A percentile compares a stretch with the other conserved stretches of the same genome.
Evolutionary conservation across 2,329 filamentous ascomycete genomes (phyloP).

Genomic region (Botrytis medusae): DNA sequence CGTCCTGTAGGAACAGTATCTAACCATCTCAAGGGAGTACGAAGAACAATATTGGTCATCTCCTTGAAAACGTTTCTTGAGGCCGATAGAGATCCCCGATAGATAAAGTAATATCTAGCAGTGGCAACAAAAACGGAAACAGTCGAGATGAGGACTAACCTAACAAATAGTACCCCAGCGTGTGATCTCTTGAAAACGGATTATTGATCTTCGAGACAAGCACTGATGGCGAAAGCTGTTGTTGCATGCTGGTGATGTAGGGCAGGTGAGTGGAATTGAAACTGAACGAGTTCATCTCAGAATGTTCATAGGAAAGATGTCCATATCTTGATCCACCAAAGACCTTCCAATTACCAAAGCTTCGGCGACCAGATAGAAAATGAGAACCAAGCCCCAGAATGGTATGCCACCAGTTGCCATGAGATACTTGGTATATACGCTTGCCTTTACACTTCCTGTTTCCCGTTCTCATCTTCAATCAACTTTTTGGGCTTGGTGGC

Average conservation of each 20-base stretch:
- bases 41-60: constrained; percentile 64
- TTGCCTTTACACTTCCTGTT: constrained; percentile 63
- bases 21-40: constrained; percentile 71
- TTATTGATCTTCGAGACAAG: constrained; percentile 12
- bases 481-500: constrained; percentile 56
- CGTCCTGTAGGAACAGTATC: constrained; percentile 75
- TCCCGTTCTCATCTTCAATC: constrained; percentile 70
- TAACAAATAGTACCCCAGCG: constrained; percentile 57
- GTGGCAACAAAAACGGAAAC: constrained; percentile 50
- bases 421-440: constrained; percentile 67
- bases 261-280: constrained; percentile 19
- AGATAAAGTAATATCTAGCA: constrained; percentile 59
- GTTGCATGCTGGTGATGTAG: constrained; percentile 22
- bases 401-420: constrained; percentile 60
- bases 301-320: constrained; percentile 47
- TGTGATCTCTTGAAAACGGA: constrained; percentile 17
- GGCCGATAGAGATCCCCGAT: constrained; percentile 62
- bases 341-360: constrained; percentile 45
- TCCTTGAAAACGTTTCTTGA: constrained; percentile 64
- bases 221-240: constrained; percentile 42
- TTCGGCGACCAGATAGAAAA: constrained; percentile 49
- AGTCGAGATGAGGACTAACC: constrained; percentile 64
- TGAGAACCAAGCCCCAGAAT: constrained; percentile 57
- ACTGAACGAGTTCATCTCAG: constrained; percentile 18
- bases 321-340: constrained; percentile 65